Evolutionary conservation across 306 rosid genomes (phyloP), one percentile per base, ranked within the genome.

Genomic region (Corylus avellana): DNA sequence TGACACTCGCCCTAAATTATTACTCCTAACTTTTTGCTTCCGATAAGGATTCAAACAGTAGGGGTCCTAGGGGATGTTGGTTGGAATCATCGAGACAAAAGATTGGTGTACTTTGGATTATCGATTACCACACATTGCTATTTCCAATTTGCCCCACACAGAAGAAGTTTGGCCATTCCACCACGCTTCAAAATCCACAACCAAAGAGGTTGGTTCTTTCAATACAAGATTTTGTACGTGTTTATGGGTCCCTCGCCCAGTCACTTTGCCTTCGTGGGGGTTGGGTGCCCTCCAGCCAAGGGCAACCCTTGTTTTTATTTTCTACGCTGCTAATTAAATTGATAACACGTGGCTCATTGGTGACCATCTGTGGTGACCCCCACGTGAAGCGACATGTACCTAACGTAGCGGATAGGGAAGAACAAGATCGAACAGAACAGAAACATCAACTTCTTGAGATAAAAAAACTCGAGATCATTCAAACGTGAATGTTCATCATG

Each of bases 171-270:
- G 49, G 48, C 70, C 27, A 35, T 5, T 49, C 48, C 51, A 48
- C 54, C 74, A 25, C 68, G 77, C 58, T 88, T 79, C 81, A 82
- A 81, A 85, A 82, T 62, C 72, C 87, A 56, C 29, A 25, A 27
- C 50, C 82, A 68, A 55, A 27, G 59, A 35, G 66, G 25, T 67
- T 29, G 75, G 50, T 57, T 63, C 53, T 50, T 80, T 77, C 72
- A 70, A 39, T 39, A 39, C 44, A 39, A 39, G 44, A 39, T 39
- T 75, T 56, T 62, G 47, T 64, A 63, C 74, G 72, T 67, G 71
- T 56, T 39, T 50, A 54, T 75, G 67, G 85, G 87, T 78, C 85
- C 87, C 90, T 80, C 57, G 35, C 72, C 63, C 85, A 17, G 49
- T 63, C 53, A 14, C 73, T 80, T 61, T 72, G 51, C 64, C 61